phyloP scores from a whole-genome alignment of 2,329 filamentous ascomycete genomes.

The Aspergillus proliferans region DNA sequence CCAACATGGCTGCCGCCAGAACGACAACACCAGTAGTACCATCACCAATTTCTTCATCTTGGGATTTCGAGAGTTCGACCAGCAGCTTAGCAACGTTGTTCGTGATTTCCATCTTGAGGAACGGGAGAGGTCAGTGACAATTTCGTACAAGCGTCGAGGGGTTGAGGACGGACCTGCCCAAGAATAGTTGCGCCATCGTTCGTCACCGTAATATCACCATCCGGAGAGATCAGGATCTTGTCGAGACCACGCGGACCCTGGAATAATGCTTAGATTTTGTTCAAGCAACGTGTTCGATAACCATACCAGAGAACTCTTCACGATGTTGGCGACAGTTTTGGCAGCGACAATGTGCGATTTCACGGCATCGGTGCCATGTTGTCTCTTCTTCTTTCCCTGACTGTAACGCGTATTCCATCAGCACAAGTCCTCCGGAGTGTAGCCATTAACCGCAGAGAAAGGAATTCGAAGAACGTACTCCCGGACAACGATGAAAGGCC shows the following conservation, averaged over 20 bases:
- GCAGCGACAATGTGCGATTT: slow-evolving; percentile 98
- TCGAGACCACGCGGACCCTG: slow-evolving; percentile 88
- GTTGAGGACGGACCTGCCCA: slow-evolving; percentile 51
- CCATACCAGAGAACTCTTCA: slow-evolving; percentile 81
- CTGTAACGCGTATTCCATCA: slow-evolving; percentile 43
- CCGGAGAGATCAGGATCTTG: slow-evolving; percentile 97
- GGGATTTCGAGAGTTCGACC: slow-evolving; percentile 94
- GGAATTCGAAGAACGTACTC: slow-evolving; percentile 59
- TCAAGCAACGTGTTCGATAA: background rate
- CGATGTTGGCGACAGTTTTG: slow-evolving; percentile 90
- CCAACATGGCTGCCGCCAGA: slow-evolving; percentile 84
- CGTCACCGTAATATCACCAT: slow-evolving; percentile 97
- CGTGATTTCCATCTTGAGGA: slow-evolving; percentile 82
- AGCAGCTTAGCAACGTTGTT: slow-evolving; percentile 97
- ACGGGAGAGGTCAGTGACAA: slow-evolving; percentile 4
- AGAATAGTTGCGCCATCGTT: slow-evolving; percentile 98
- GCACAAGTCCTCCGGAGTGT: slow-evolving; percentile 6
- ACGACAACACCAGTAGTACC: slow-evolving; percentile 98
- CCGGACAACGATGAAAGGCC: slow-evolving; percentile 96
- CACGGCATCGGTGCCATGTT: slow-evolving; percentile 93
- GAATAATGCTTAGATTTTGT: slow-evolving; percentile 6
- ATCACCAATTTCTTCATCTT: slow-evolving; percentile 98
- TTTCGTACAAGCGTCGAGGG: slow-evolving; percentile 1
- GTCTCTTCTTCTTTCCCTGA: slow-evolving; percentile 95
- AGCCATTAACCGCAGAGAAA: background rate